These are phyloP conservation scores for Escallonia rubra DNA, from an alignment of 129 eudicot genomes.

Conservation along the genomic window DNA sequence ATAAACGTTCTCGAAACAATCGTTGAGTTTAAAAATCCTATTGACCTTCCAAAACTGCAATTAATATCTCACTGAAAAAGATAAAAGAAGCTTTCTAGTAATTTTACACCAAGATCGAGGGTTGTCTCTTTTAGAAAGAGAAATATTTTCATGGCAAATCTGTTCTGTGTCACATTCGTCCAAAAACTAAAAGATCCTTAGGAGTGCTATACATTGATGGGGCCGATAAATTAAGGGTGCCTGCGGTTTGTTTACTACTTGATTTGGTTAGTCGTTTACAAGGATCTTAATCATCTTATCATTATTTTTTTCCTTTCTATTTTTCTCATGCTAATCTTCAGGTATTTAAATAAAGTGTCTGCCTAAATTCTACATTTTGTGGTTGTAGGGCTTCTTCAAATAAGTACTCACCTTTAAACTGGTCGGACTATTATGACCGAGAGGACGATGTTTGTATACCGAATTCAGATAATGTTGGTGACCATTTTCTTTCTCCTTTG, in stretches of 20 bases:
- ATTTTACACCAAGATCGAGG: background rate
- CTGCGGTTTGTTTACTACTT: background rate
- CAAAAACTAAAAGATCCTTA: background rate
- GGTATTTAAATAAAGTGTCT: background rate
- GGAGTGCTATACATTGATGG: background rate
- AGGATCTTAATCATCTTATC: background rate
- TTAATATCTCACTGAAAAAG: no score
- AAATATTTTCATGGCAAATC: no score
- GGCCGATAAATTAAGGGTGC: background rate
- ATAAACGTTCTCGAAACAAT: no score
- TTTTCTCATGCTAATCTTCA: conserved; percentile 3
- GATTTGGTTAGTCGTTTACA: background rate
- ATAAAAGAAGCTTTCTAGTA: background rate
- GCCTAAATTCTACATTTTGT: background rate
- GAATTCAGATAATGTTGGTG: conserved; percentile 64
- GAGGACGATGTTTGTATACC: conserved; percentile 86
- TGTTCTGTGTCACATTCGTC: background rate
- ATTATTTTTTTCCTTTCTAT: background rate
- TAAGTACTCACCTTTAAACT: conserved; percentile 72
- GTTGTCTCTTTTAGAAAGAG: background rate
- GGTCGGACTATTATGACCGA: conserved; percentile 71
- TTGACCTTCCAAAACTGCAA: background rate
- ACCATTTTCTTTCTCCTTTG: conserved; percentile 8
- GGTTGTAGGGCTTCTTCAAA: conserved; percentile 54
- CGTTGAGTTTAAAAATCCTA: background rate